These are phyloP conservation scores for Saccharomyces pastorianus DNA, from an alignment of 1,139 yeast genomes.

Conservation along the genomic window DNA sequence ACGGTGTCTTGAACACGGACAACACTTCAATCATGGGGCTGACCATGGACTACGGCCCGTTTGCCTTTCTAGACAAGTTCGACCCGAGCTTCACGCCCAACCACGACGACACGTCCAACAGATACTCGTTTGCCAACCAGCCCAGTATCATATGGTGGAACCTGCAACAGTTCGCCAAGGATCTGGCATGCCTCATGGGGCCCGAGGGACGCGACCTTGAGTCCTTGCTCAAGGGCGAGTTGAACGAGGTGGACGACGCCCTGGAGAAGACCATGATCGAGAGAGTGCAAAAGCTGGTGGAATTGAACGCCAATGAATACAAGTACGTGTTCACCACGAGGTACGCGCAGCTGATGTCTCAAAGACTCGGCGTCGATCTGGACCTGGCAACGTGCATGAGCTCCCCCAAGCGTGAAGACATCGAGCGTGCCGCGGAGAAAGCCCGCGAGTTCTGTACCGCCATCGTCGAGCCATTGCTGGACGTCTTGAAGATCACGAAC, in stretches of 20 bases:
- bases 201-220: constrained; percentile 48
- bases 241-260: constrained; percentile 36
- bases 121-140: constrained; percentile 75
- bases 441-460: constrained; percentile 16
- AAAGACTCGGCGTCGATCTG: constrained; percentile 64
- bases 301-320: constrained; percentile 56
- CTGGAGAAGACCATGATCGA: constrained; percentile 46
- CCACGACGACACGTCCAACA: constrained; percentile 65
- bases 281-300: constrained; percentile 63
- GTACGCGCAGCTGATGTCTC: constrained; percentile 51
- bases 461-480: constrained; percentile 54
- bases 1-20: constrained; percentile 92
- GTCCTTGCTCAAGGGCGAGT: constrained; percentile 29
- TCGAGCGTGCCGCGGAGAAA: constrained; percentile 9
- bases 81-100: constrained; percentile 82
- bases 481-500: constrained; percentile 51
- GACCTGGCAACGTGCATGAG: constrained; percentile 20
- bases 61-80: constrained; percentile 78
- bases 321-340: constrained; percentile 52
- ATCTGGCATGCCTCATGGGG: constrained; percentile 72
- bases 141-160: constrained; percentile 95
- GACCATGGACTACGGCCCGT: constrained; percentile 92
- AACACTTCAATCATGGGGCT: constrained; percentile 83
- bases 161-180: constrained; percentile 75
- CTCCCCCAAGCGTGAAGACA: constrained; percentile 5